Percentiles rank a stretch among this genome's conserved stretches.
phyloP scores from a whole-genome alignment of 2,329 filamentous ascomycete species.

The Exutisphaerella laricina region DNA sequence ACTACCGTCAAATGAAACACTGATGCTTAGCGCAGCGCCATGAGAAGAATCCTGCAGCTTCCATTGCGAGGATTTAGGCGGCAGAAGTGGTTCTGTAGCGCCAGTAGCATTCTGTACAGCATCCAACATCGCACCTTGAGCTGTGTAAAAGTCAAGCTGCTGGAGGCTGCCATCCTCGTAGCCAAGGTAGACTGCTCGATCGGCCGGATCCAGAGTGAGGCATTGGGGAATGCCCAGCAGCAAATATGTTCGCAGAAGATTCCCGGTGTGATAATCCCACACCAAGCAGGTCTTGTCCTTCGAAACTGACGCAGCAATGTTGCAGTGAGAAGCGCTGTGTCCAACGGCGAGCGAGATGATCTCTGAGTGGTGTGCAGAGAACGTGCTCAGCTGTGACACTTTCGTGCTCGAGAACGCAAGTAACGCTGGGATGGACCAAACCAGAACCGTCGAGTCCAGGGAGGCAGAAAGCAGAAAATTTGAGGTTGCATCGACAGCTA shows the following conservation, averaged over 20 bases:
- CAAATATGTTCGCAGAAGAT: slow-evolving; percentile 72
- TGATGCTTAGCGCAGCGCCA: slow-evolving; percentile 62
- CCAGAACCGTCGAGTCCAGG: slow-evolving; percentile 81
- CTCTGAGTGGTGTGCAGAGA: slow-evolving; percentile 70
- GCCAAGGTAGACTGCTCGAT: slow-evolving; percentile 74
- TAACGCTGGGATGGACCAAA: slow-evolving; percentile 78
- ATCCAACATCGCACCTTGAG: slow-evolving; percentile 19
- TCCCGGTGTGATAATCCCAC: slow-evolving; percentile 84
- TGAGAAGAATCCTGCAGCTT: slow-evolving; percentile 43
- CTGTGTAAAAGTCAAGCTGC: slow-evolving; percentile 64
- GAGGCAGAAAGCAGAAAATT: slow-evolving; percentile 73
- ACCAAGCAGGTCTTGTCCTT: slow-evolving; percentile 83
- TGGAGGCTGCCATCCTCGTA: slow-evolving; percentile 77
- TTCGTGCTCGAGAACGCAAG: slow-evolving; percentile 57
- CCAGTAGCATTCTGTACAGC: slow-evolving; percentile 20
- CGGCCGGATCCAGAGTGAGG: slow-evolving; percentile 71
- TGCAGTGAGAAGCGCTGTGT: slow-evolving; percentile 65
- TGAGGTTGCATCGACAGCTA: slow-evolving; percentile 64
- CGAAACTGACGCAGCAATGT: slow-evolving; percentile 77
- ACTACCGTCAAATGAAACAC: slow-evolving; percentile 76
- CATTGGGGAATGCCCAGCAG: slow-evolving; percentile 69
- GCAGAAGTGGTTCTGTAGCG: slow-evolving; percentile 35
- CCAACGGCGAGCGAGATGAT: slow-evolving; percentile 61
- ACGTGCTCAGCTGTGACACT: slow-evolving; percentile 67
- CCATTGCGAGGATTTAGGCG: slow-evolving; percentile 34